These are phyloP conservation scores for Sporothrix pallida DNA, from an alignment of 2,329 filamentous ascomycete species.

Conservation along the genomic window DNA sequence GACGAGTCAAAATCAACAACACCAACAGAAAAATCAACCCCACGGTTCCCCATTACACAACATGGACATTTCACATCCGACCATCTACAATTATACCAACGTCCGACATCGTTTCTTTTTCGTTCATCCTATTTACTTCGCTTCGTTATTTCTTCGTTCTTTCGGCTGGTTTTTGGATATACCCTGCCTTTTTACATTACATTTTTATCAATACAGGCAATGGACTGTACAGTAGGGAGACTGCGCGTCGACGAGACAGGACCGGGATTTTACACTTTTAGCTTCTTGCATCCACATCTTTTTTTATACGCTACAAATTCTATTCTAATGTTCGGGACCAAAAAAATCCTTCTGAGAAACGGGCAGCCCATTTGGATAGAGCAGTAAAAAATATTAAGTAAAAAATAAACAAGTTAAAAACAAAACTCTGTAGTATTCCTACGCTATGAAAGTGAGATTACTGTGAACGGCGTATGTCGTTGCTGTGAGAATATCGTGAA, in stretches of 20 bases:
- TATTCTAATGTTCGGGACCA: conserved; percentile 19
- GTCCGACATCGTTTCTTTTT: neutral
- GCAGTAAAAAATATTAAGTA: neutral
- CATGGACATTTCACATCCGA: neutral
- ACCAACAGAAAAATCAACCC: neutral
- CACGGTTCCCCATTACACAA: neutral
- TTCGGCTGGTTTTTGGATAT: conserved; percentile 27
- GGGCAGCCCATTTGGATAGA: neutral
- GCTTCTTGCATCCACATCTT: neutral
- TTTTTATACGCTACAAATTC: neutral
- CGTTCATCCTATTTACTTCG: conserved; percentile 5
- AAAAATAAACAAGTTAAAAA: neutral
- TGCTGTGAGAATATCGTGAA: too few relatives aligned
- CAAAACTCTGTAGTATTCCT: neutral
- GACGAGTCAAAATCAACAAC: neutral
- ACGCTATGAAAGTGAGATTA: too few relatives aligned
- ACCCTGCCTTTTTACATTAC: conserved; percentile 21
- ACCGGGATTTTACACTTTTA: conserved; percentile 10
- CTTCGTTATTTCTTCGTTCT: neutral
- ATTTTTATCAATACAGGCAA: conserved; percentile 6
- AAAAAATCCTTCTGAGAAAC: conserved; percentile 14
- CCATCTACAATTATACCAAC: neutral
- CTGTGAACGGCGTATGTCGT: too few relatives aligned
- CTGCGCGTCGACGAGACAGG: neutral
- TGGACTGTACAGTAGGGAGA: neutral